Conservation (phyloP, 805 yeast species). For the Debaryomyces hansenii region DNA sequence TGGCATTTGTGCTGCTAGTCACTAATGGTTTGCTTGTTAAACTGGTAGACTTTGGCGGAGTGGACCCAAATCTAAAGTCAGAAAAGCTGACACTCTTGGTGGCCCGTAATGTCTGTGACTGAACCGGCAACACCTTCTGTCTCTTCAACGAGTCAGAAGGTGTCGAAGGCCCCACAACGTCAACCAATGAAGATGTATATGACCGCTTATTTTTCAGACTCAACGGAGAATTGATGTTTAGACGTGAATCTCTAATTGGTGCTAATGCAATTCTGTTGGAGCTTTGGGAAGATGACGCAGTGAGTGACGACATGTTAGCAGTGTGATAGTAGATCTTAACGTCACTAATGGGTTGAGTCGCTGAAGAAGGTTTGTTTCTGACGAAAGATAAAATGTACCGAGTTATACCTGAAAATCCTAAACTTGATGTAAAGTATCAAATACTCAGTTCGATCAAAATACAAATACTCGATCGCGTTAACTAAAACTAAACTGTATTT, state of each 20-base stretch:
- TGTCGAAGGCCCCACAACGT: background rate
- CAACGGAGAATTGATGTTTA: slow-evolving; percentile 23
- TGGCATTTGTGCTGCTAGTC: slow-evolving; percentile 16
- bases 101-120: background rate
- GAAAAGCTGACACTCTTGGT: slow-evolving; percentile 19
- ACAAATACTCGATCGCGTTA: background rate
- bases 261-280: slow-evolving; percentile 38
- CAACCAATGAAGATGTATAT: slow-evolving; percentile 1
- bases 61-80: slow-evolving; percentile 18
- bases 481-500: background rate
- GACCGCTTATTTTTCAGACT: background rate
- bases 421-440: background rate
- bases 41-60: background rate
- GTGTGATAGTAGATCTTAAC: background rate
- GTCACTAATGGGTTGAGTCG: background rate
- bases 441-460: background rate
- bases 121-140: background rate
- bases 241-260: slow-evolving; percentile 29
- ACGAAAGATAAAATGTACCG: too few species aligned
- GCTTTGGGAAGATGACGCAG: slow-evolving; percentile 7
- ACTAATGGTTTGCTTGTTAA: background rate
- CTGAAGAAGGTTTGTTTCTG: too few species aligned
- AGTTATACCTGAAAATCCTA: background rate
- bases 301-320: slow-evolving; percentile 2
- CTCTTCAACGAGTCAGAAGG: background rate